Percentiles rank a stretch among this genome's conserved stretches.
Conservation (phyloP, 139 green algal species). For the Pseudopediastrum boryanum region DNA sequence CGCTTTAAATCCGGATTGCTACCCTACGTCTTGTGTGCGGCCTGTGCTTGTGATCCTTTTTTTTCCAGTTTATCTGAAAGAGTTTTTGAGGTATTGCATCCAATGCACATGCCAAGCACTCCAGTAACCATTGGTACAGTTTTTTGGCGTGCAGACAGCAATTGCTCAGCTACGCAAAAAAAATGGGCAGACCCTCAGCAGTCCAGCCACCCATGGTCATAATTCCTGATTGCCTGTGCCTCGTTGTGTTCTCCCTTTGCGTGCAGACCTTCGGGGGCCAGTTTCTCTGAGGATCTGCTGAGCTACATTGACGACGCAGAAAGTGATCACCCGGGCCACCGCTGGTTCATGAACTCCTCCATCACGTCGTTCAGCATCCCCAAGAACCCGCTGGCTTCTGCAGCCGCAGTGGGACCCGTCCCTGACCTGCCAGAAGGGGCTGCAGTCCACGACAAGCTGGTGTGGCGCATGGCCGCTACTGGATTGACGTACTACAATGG, state of each 20-base stretch:
- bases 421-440: neutral
- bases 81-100: neutral
- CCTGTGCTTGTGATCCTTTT: too few species aligned
- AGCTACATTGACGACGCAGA: slow-evolving; percentile 10
- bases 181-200: neutral
- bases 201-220: neutral
- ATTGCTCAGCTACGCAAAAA: neutral
- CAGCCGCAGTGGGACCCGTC: too few species aligned
- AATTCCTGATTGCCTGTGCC: neutral
- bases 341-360: slow-evolving; percentile 4
- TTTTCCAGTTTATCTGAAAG: too few species aligned
- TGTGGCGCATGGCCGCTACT: neutral
- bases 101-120: neutral
- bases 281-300: slow-evolving; percentile 11
- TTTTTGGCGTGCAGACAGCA: neutral
- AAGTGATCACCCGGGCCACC: neutral
- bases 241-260: neutral
- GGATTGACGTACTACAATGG: neutral
- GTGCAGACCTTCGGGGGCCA: neutral
- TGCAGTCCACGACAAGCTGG: neutral
- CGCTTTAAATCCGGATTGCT: too few species aligned
- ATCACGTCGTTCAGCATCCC: neutral
- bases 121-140: neutral
- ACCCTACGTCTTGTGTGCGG: too few species aligned
- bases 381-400: too few species aligned